phyloP scores from a whole-genome alignment of 257 asterid genomes.

The Petunia axillaris region DNA sequence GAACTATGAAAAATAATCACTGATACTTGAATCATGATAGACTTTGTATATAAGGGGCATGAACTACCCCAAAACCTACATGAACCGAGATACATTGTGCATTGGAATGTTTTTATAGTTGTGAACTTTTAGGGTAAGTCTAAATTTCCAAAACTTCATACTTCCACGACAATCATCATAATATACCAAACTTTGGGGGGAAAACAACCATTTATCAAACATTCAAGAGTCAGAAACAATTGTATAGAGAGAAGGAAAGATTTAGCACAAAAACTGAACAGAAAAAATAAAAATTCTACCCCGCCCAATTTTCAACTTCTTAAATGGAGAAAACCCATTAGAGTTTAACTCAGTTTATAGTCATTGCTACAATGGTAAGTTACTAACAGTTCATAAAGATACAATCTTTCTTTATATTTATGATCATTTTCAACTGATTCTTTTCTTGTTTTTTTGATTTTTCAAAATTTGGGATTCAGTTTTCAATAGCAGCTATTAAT shows the following conservation, averaged over 20 bases:
- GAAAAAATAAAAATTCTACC: too few species aligned
- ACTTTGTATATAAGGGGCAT: too few species aligned
- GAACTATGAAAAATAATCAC: too few species aligned
- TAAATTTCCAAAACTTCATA: too few species aligned
- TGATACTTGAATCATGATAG: too few species aligned
- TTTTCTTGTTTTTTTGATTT: background rate
- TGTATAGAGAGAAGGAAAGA: too few species aligned
- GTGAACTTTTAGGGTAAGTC: too few species aligned
- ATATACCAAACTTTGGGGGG: background rate
- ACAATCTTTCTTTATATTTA: background rate
- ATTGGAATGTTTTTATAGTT: too few species aligned
- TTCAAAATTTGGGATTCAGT: constrained; percentile 53
- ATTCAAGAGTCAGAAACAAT: background rate
- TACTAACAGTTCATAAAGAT: background rate
- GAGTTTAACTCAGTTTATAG: background rate
- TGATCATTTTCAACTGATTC: background rate
- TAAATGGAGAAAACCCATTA: constrained; percentile 13
- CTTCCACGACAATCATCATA: too few species aligned
- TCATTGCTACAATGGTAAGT: constrained; percentile 42
- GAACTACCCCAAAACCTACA: too few species aligned
- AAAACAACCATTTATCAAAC: background rate
- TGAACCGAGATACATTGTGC: too few species aligned
- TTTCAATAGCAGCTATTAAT: constrained; percentile 88
- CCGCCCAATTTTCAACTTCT: constrained; percentile 20
- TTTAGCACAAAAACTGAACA: too few species aligned